Conservation (phyloP, 2,329 filamentous ascomycete species). For the Xylaria sp. region DNA sequence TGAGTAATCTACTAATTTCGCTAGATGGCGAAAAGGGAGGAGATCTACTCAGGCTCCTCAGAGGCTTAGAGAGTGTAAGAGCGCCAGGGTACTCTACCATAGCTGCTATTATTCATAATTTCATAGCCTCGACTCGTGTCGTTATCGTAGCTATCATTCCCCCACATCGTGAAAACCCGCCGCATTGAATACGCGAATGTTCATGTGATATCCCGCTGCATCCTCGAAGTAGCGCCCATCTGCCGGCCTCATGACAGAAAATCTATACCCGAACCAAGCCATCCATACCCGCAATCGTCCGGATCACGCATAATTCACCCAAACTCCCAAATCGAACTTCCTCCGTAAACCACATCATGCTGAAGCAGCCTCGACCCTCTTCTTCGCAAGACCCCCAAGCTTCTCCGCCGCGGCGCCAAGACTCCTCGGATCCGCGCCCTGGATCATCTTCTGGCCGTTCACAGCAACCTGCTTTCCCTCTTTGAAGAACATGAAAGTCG, state of each 20-base stretch:
- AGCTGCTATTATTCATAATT: neutral
- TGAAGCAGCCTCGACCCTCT: conserved; percentile 45
- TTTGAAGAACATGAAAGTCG: conserved; percentile 70
- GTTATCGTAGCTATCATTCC: neutral
- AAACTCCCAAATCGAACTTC: neutral
- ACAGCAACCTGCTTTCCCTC: conserved; percentile 60
- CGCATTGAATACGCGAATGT: neutral
- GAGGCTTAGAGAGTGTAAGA: neutral
- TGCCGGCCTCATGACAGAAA: neutral
- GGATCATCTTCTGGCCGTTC: conserved; percentile 53
- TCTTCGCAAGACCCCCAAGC: conserved; percentile 52
- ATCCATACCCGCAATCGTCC: neutral
- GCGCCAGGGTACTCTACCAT: neutral
- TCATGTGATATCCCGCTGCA: neutral
- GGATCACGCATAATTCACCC: neutral
- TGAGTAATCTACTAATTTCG: no score
- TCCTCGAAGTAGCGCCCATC: neutral
- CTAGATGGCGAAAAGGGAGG: no score
- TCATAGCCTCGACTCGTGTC: no score
- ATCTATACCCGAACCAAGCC: neutral
- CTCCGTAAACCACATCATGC: conserved; percentile 4
- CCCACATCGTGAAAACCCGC: neutral
- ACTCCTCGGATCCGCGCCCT: conserved; percentile 51
- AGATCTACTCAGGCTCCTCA: no score
- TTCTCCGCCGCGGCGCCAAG: conserved; percentile 52